Percentiles rank a stretch among this genome's conserved stretches.
phyloP scores from a whole-genome alignment of 441 rosid species.

The Biscutella auriculata region DNA sequence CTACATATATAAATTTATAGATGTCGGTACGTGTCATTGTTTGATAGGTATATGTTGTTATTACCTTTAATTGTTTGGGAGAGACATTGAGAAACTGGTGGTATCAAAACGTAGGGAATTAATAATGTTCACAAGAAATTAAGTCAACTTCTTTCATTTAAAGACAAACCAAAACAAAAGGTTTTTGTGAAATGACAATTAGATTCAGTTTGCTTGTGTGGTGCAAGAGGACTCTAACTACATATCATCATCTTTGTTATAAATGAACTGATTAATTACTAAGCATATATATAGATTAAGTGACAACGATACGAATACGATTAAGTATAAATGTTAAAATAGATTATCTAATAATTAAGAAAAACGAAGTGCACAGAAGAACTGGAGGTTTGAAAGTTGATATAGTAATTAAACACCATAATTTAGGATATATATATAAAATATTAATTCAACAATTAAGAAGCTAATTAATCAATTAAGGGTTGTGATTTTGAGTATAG shows the following conservation, averaged over 20 bases:
- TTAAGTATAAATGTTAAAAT: not conserved
- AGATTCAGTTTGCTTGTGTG: not conserved
- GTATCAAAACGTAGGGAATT: not conserved
- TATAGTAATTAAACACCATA: not conserved
- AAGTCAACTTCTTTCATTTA: conserved; percentile 13
- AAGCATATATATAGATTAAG: not conserved
- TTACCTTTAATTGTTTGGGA: not conserved
- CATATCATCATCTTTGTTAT: not conserved
- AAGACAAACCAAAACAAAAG: not conserved
- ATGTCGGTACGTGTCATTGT: not conserved
- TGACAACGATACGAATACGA: not conserved
- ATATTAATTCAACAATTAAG: not conserved
- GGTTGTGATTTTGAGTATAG: conserved; percentile 46
- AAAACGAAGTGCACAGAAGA: not conserved
- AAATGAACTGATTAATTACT: not conserved
- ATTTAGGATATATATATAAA: not conserved
- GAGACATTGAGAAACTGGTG: conserved; percentile 7
- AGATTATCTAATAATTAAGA: not conserved
- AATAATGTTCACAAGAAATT: not conserved
- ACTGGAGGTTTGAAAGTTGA: not conserved
- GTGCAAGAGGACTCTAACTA: not conserved
- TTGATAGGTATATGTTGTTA: conserved; percentile 11
- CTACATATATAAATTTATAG: not conserved
- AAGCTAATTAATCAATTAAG: conserved; percentile 19
- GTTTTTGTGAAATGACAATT: not conserved